Evolutionary conservation across 139 green algal species (phyloP), one percentile per base, ranked within the genome.

Genomic region (Gonium pectorale): DNA sequence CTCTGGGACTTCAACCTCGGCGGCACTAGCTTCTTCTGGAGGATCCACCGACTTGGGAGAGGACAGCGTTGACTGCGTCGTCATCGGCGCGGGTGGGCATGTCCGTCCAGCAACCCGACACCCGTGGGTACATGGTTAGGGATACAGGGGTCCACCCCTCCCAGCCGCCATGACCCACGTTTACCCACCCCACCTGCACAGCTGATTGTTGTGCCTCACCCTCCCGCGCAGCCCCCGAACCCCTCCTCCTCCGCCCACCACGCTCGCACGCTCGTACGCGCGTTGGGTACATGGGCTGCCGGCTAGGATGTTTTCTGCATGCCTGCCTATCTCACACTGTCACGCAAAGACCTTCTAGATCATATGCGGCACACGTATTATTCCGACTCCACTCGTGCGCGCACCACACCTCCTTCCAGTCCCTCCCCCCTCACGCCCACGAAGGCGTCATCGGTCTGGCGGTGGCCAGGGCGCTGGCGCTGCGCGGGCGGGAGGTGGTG

Each of bases 361-460:
- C 49, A 13, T 56, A 17, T 56, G 49, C 17, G 13, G n/a, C 56
- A 29, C 9, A 29, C 19, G 21, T 31, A 9, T 21, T 64, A 11
- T 9, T 35, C 19, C 21, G 56, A 13, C 22, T 74, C 21, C 31
- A 35, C 22, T 4, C 67, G 33, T 40, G 37, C 33, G n/a, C 40
- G 22, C 5, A 41, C 9, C 21, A 46, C 33, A 41, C 40, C 5
- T 66, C 26, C 77, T 17, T 17, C 17, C 49, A 26, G 49, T 17
- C 49, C 49, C 49, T 17, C 17, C 49, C 17, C 49, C 49, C 49
- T 21, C 24, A 29, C 56, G 19, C 24, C 41, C 17, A 7, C 31
- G 41, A 91, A 92, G 95, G 95, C 26, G 94, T 97, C 0, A 86
- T 98, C 15, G 95, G 95, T 1, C 86, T 98, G 8, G 95, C 95